Evolutionary conservation across 2,329 filamentous ascomycete genomes (phyloP).

Genomic region (Beauveria caledonica): DNA sequence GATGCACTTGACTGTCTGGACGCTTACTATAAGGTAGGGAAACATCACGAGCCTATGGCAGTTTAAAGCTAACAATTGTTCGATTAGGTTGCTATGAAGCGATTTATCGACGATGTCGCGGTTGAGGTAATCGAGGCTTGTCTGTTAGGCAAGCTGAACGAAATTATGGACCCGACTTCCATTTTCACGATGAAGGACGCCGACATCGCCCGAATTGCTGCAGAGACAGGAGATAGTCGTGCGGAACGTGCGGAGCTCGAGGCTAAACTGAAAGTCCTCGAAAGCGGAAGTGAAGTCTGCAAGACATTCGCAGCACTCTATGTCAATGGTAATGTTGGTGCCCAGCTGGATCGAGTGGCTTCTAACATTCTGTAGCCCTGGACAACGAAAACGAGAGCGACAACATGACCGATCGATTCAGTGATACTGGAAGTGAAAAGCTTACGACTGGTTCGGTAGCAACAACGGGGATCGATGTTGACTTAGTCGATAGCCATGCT

Average conservation of each 20-base stretch:
- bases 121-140: constrained; percentile 19
- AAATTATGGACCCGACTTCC: constrained; percentile 15
- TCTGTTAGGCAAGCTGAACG: constrained; percentile 15
- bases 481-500: neutral
- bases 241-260: neutral
- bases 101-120: constrained; percentile 18
- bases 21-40: constrained; percentile 32
- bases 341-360: neutral
- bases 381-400: neutral
- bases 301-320: constrained; percentile 2
- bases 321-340: neutral
- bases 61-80: neutral
- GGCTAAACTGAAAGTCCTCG: neutral
- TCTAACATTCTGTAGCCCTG: neutral
- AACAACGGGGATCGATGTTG: neutral
- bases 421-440: neutral
- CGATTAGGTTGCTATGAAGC: constrained; percentile 16
- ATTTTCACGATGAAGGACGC: constrained; percentile 10
- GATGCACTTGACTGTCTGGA: constrained; percentile 30
- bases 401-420: neutral
- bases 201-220: constrained; percentile 16
- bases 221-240: constrained; percentile 14
- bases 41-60: no score
- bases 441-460: neutral
- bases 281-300: neutral